Conservation (phyloP, 768 basidiomycete species). For the Amanita polypyramis region DNA sequence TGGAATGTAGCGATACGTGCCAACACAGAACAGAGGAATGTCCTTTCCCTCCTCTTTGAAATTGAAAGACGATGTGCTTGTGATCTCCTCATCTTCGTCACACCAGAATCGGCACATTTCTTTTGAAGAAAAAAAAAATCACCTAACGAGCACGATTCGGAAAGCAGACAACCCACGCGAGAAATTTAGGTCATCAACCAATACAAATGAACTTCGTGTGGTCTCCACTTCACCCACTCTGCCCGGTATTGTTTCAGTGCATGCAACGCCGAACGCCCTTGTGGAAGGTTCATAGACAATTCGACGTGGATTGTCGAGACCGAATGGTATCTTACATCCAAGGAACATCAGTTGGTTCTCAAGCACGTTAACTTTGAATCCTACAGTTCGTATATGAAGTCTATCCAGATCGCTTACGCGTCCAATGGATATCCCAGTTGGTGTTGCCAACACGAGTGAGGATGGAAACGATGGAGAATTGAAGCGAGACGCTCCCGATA, state of each 20-base stretch:
- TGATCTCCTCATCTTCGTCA: constrained; percentile 51
- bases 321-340: constrained; percentile 49
- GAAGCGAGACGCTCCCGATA: constrained; percentile 40
- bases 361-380: constrained; percentile 10
- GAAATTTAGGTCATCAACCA: constrained; percentile 58
- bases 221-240: constrained; percentile 40
- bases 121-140: constrained; percentile 8
- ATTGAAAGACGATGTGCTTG: constrained; percentile 33
- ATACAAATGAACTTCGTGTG: constrained; percentile 45
- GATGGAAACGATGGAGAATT: constrained; percentile 36
- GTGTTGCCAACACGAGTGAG: constrained; percentile 50
- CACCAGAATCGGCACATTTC: constrained; percentile 40
- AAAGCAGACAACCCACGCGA: constrained; percentile 33
- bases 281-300: constrained; percentile 48
- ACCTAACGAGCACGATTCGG: not conserved
- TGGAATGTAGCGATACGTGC: constrained; percentile 30
- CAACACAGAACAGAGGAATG: constrained; percentile 38
- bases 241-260: constrained; percentile 39
- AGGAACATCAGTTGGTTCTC: not conserved
- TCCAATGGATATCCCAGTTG: constrained; percentile 52
- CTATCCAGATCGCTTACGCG: constrained; percentile 58
- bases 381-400: constrained; percentile 71
- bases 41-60: constrained; percentile 18
- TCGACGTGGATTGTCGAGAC: constrained; percentile 58
- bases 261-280: constrained; percentile 59